These are phyloP conservation scores for Vitis vinifera DNA, from an alignment of 164 flowering plant genomes.

Conservation along the genomic window DNA sequence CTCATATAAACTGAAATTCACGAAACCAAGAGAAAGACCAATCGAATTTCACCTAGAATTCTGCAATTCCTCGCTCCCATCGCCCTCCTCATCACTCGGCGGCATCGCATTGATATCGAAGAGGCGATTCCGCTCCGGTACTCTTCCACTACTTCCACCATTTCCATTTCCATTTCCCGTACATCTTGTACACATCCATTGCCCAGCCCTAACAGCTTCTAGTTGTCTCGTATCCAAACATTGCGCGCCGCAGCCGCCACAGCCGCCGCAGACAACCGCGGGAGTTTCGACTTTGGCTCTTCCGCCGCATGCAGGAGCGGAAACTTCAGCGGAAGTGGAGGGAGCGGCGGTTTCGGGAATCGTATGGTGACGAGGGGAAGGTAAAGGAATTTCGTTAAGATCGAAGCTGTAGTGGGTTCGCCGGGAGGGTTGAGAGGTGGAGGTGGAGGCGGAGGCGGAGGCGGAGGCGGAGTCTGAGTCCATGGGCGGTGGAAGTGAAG, in stretches of 20 bases:
- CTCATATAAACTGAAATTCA: too few species aligned
- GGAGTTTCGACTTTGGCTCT: not conserved
- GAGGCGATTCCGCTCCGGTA: not conserved
- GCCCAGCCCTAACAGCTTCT: too few species aligned
- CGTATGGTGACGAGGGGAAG: constrained; percentile 5
- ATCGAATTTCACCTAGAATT: too few species aligned
- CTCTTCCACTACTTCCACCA: not conserved
- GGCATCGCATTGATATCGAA: constrained; percentile 11
- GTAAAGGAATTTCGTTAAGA: constrained; percentile 9
- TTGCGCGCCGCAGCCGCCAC: not conserved
- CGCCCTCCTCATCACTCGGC: not conserved
- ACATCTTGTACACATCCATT: too few species aligned
- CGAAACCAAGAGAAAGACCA: too few species aligned
- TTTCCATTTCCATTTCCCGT: not conserved
- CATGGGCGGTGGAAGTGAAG: too few species aligned
- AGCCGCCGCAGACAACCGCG: not conserved
- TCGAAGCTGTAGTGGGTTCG: not conserved
- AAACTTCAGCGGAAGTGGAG: too few species aligned
- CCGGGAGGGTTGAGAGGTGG: too few species aligned
- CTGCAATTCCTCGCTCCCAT: too few species aligned
- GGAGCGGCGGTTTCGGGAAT: not conserved
- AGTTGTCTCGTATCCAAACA: too few species aligned
- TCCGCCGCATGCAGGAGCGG: not conserved
- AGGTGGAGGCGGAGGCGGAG: too few species aligned
- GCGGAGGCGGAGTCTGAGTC: too few species aligned